Percentiles rank a stretch among this genome's conserved stretches.
Conservation (phyloP, 768 basidiomycete genomes). For the Suillus sp. region DNA sequence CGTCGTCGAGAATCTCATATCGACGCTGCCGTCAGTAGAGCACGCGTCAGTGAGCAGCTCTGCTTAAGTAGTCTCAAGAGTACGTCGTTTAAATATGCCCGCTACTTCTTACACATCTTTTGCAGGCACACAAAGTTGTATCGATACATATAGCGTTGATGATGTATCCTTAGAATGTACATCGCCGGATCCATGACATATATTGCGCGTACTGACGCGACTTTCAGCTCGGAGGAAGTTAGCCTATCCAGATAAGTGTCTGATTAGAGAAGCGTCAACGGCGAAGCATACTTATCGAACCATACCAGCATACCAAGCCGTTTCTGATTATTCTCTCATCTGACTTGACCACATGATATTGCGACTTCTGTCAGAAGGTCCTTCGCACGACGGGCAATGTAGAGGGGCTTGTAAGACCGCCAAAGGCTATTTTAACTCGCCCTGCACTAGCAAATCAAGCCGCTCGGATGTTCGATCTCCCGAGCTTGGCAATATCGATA, state of each 20-base stretch:
- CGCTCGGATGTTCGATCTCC: not conserved
- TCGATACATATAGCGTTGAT: constrained; percentile 1
- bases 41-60: not conserved
- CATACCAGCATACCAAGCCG: not conserved
- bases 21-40: constrained; percentile 27
- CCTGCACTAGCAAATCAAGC: not conserved
- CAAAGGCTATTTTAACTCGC: not conserved
- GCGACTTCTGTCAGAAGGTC: not conserved
- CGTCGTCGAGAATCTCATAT: constrained; percentile 53
- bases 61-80: not conserved
- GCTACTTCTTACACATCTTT: not conserved
- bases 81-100: not conserved
- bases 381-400: not conserved
- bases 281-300: not conserved
- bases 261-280: not conserved
- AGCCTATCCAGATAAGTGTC: not conserved
- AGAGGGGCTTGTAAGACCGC: not conserved
- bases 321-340: not conserved
- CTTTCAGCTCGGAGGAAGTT: not conserved
- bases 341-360: not conserved
- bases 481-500: not conserved
- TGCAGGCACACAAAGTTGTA: constrained; percentile 5
- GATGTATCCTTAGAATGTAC: constrained; percentile 4
- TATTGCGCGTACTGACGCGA: not conserved
- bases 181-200: not conserved